phyloP scores from a whole-genome alignment of 1,284 basidiomycete genomes.

The Tylopilus sp. region DNA sequence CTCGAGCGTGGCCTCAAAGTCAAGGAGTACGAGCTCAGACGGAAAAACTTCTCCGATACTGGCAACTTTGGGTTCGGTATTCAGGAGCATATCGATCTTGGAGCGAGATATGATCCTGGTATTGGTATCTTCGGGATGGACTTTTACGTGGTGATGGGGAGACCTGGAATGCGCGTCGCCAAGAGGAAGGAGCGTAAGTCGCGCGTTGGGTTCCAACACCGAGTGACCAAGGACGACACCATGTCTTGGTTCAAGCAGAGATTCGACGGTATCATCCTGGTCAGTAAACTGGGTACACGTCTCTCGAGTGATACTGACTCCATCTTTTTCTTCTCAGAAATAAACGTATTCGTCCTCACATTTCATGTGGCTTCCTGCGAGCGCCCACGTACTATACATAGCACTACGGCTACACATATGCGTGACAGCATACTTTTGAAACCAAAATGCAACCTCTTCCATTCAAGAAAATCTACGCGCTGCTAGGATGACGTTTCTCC shows the following conservation, averaged over 20 bases:
- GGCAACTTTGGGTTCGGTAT: conserved; percentile 99
- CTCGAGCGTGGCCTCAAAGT: conserved; percentile 99
- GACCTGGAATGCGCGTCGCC: conserved; percentile 94
- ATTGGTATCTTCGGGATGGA: conserved; percentile 99
- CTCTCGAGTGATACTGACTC: too few relatives aligned
- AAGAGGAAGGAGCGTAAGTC: conserved; percentile 93
- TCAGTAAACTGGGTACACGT: conserved; percentile 51
- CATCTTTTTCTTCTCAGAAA: conserved; percentile 30
- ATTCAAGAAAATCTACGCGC: too few relatives aligned
- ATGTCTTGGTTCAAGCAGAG: conserved; percentile 99
- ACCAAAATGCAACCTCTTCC: too few relatives aligned
- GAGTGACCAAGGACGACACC: conserved; percentile 93
- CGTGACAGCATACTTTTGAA: too few relatives aligned
- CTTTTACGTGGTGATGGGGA: conserved; percentile 98
- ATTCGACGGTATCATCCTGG: conserved; percentile 96
- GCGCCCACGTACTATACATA: conserved; percentile 32
- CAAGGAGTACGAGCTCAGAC: conserved; percentile 98
- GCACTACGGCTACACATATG: conserved; percentile 31
- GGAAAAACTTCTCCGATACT: conserved; percentile 96
- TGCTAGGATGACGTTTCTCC: too few relatives aligned
- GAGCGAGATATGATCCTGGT: conserved; percentile 96
- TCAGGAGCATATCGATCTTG: conserved; percentile 99
- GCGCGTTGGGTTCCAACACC: conserved; percentile 90
- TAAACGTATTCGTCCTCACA: conserved; percentile 24
- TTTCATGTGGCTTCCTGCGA: background rate